Percentiles rank a stretch among this genome's conserved stretches.
phyloP scores from a whole-genome alignment of 768 basidiomycete species.

The Boletellus ananiceps region DNA sequence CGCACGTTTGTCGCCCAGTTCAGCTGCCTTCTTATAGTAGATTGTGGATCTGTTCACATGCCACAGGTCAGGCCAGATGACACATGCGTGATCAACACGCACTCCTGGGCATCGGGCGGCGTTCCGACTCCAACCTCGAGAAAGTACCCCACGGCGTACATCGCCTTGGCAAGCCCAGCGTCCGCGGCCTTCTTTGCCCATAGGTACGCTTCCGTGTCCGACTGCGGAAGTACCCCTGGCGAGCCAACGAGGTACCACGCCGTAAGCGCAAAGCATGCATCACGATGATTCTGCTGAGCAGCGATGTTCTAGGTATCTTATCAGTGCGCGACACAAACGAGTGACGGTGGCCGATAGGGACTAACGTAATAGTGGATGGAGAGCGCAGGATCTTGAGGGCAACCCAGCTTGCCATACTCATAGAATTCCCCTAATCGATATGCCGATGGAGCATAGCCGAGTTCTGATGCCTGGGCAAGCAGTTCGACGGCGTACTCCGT shows the following conservation, averaged over 20 bases:
- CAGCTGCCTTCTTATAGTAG: constrained; percentile 89
- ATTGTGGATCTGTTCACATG: constrained; percentile 49
- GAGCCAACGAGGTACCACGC: constrained; percentile 99
- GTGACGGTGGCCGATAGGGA: constrained; percentile 14
- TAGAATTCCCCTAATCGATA: constrained; percentile 97
- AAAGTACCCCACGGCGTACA: constrained; percentile 98
- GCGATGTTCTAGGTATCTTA: constrained; percentile 77
- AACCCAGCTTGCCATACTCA: constrained; percentile 98
- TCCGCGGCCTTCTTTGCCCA: constrained; percentile 98
- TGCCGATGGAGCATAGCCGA: constrained; percentile 95
- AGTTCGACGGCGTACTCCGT: constrained; percentile 93
- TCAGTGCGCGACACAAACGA: constrained; percentile 12
- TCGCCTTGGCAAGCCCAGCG: constrained; percentile 85
- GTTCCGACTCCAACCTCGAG: constrained; percentile 92
- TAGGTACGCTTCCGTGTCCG: constrained; percentile 95
- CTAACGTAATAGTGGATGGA: constrained; percentile 98
- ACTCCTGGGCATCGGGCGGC: constrained; percentile 60
- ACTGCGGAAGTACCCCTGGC: constrained; percentile 94
- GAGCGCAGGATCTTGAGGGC: constrained; percentile 93
- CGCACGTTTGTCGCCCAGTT: constrained; percentile 92
- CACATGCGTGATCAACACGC: constrained; percentile 29
- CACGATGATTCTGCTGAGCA: constrained; percentile 93
- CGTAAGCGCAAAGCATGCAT: constrained; percentile 96
- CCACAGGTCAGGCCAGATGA: constrained; percentile 1
- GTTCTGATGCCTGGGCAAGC: constrained; percentile 90